These are phyloP conservation scores for Trichosporon inkin DNA, from an alignment of 1,284 basidiomycete species.

Conservation along the genomic window DNA sequence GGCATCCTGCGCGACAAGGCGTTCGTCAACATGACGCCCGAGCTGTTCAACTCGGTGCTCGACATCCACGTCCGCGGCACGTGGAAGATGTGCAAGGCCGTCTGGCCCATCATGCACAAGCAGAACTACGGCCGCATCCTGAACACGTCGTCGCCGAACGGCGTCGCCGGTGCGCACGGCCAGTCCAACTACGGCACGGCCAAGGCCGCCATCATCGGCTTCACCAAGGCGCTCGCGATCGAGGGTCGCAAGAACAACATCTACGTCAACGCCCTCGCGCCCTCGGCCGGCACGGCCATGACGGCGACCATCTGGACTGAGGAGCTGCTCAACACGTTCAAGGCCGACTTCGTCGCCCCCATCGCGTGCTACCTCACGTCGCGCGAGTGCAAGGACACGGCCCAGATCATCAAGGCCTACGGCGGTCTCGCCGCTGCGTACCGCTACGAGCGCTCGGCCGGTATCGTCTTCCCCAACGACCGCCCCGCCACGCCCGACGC, in stretches of 20 bases:
- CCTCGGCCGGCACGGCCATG: slow-evolving; percentile 88
- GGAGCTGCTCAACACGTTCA: slow-evolving; percentile 78
- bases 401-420: slow-evolving; percentile 78
- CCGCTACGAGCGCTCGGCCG: slow-evolving; percentile 88
- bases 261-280: slow-evolving; percentile 80
- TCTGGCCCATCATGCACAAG: slow-evolving; percentile 95
- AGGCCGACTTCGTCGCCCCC: slow-evolving; percentile 85
- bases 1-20: slow-evolving; percentile 91
- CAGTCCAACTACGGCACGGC: slow-evolving; percentile 83
- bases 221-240: slow-evolving; percentile 83
- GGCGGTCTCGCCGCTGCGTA: slow-evolving; percentile 92
- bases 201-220: slow-evolving; percentile 86
- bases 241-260: slow-evolving; percentile 92
- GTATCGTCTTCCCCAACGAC: slow-evolving; percentile 68
- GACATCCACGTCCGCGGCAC: slow-evolving; percentile 72
- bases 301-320: slow-evolving; percentile 78
- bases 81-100: slow-evolving; percentile 81
- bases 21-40: slow-evolving; percentile 80
- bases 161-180: slow-evolving; percentile 92
- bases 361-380: slow-evolving; percentile 87
- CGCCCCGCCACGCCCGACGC: slow-evolving; percentile 71
- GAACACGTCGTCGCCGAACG: slow-evolving; percentile 87
- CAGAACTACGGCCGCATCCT: slow-evolving; percentile 96
- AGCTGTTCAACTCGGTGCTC: slow-evolving; percentile 92
- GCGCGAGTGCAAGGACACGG: slow-evolving; percentile 69